Conservation (phyloP, 2,329 filamentous ascomycete species). For the Drechslerella dactyloides region DNA sequence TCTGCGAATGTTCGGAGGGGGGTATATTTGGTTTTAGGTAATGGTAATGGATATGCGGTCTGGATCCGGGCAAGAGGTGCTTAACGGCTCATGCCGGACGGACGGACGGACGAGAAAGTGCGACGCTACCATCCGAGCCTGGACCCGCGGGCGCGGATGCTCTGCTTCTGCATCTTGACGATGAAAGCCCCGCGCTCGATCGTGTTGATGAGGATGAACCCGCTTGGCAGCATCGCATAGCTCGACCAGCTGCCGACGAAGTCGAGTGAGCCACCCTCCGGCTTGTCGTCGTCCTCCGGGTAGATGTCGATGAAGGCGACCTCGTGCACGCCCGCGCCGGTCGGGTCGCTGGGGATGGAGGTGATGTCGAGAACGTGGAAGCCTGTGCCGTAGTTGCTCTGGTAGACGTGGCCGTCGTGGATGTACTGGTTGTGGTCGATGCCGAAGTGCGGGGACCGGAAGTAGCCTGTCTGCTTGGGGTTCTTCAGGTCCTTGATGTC, state of each 20-base stretch:
- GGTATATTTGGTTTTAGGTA: too few species aligned
- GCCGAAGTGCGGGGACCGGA: slow-evolving; percentile 58
- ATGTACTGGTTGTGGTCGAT: slow-evolving; percentile 63
- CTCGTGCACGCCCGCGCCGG: slow-evolving; percentile 59
- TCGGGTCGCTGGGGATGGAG: slow-evolving; percentile 59
- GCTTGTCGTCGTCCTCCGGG: slow-evolving; percentile 58
- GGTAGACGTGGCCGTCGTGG: slow-evolving; percentile 59
- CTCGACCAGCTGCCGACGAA: slow-evolving; percentile 61
- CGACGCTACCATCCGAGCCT: slow-evolving; percentile 47
- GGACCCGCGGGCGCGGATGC: slow-evolving; percentile 20
- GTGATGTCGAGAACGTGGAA: slow-evolving; percentile 60
- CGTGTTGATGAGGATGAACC: slow-evolving; percentile 62
- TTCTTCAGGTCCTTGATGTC: slow-evolving; percentile 59
- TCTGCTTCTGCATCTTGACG: slow-evolving; percentile 54
- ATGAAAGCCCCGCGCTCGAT: slow-evolving; percentile 61
- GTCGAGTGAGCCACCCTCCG: slow-evolving; percentile 58
- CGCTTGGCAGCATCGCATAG: slow-evolving; percentile 59
- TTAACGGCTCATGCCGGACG: too few species aligned
- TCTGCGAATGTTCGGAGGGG: too few species aligned
- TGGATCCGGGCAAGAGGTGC: too few species aligned
- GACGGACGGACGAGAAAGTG: too few species aligned
- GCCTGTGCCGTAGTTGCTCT: slow-evolving; percentile 60
- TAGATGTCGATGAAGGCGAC: slow-evolving; percentile 60
- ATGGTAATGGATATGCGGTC: too few species aligned
- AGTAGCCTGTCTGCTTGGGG: slow-evolving; percentile 60